phyloP scores from a whole-genome alignment of 1,284 basidiomycete genomes.

The Moesziomyces sp. region DNA sequence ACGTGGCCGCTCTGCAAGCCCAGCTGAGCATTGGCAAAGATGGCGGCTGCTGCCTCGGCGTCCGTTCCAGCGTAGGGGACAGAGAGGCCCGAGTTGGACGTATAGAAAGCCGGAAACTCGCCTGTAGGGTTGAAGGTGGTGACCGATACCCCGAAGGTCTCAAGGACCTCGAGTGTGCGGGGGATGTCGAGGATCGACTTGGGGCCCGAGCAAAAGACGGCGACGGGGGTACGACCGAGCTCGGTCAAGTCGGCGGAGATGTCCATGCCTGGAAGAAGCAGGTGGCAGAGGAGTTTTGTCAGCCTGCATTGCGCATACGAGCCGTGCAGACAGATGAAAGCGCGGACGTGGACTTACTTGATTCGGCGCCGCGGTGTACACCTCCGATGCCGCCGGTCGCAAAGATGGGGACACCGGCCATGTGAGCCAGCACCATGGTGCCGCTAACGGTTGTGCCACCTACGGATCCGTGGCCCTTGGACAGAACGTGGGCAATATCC shows the following conservation, averaged over 20 bases:
- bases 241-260: conserved; percentile 70
- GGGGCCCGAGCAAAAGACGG: conserved; percentile 90
- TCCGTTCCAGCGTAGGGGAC: conserved; percentile 70
- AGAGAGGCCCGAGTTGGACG: conserved; percentile 82
- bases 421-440: conserved; percentile 71
- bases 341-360: conserved; percentile 72
- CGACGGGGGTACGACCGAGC: conserved; percentile 59
- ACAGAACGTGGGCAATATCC: conserved; percentile 83
- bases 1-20: conserved; percentile 69
- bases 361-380: conserved; percentile 91
- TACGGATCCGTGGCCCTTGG: conserved; percentile 72
- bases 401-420: conserved; percentile 66
- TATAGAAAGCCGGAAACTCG: conserved; percentile 92
- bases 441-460: conserved; percentile 93
- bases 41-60: conserved; percentile 43
- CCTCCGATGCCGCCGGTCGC: conserved; percentile 75
- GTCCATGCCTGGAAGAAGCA: conserved; percentile 79
- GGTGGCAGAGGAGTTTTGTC: neutral
- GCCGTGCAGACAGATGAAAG: neutral
- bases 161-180: conserved; percentile 90
- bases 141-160: conserved; percentile 95
- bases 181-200: conserved; percentile 96
- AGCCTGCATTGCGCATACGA: neutral
- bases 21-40: conserved; percentile 76
- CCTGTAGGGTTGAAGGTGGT: conserved; percentile 79